Evolutionary conservation across 768 basidiomycete species (phyloP).

Genomic region (Hemileccinum impolitum): DNA sequence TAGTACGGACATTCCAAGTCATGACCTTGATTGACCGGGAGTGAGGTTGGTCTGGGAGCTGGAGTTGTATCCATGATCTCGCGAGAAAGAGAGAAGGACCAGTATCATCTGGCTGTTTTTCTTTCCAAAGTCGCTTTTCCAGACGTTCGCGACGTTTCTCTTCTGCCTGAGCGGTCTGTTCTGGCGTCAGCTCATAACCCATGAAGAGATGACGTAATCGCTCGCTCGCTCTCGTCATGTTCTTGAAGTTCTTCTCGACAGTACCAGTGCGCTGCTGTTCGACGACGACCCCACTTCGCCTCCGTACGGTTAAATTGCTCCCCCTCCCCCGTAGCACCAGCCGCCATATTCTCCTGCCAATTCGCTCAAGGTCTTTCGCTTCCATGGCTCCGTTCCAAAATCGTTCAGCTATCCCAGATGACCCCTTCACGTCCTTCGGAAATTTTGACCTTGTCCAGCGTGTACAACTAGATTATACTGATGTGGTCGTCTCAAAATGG

Average conservation of each 20-base stretch:
- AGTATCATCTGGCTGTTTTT: slow-evolving; percentile 12
- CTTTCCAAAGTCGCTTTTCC: slow-evolving; percentile 38
- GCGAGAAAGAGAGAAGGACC: slow-evolving; percentile 11
- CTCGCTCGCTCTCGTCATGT: slow-evolving; percentile 6
- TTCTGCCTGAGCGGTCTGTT: slow-evolving; percentile 54
- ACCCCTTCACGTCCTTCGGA: slow-evolving; percentile 43
- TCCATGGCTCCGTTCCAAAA: slow-evolving; percentile 30
- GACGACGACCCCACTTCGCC: slow-evolving; percentile 15
- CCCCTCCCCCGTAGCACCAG: slow-evolving; percentile 1
- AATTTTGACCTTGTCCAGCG: slow-evolving; percentile 83
- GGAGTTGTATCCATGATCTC: slow-evolving; percentile 37
- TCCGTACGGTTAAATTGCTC: neutral
- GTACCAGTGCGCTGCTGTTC: slow-evolving; percentile 3
- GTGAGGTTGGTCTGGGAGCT: neutral
- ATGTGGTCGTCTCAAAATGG: slow-evolving; percentile 86
- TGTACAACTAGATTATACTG: slow-evolving; percentile 72
- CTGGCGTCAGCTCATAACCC: slow-evolving; percentile 41
- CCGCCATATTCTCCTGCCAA: neutral
- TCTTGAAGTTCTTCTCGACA: slow-evolving; percentile 30
- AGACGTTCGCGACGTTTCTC: slow-evolving; percentile 41
- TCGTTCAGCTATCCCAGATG: slow-evolving; percentile 14
- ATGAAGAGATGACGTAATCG: slow-evolving; percentile 21
- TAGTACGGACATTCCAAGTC: slow-evolving; percentile 77
- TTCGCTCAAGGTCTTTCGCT: slow-evolving; percentile 16
- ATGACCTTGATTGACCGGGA: slow-evolving; percentile 48